Evolutionary conservation across 495 filamentous ascomycete genomes (phyloP).

Genomic region (Daldinia grandis): DNA sequence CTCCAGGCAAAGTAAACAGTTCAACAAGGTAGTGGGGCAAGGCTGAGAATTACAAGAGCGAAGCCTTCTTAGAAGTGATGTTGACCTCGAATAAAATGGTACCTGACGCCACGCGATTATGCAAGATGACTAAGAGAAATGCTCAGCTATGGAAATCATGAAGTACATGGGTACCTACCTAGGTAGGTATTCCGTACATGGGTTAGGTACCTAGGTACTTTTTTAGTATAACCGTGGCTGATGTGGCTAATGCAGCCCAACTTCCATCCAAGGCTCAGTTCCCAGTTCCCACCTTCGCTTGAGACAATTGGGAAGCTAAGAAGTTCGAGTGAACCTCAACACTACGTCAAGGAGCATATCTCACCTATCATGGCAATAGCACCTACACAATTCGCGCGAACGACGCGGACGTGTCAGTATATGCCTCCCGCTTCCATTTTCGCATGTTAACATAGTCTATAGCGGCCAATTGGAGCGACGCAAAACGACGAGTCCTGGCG

Average conservation of each 20-base stretch:
- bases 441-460: slow-evolving; percentile 33
- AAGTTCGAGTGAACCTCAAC: slow-evolving; percentile 39
- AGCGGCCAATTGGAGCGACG: slow-evolving; percentile 90
- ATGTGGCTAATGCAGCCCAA: slow-evolving; percentile 30
- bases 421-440: not conserved
- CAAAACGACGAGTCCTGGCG: slow-evolving; percentile 79
- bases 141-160: no score
- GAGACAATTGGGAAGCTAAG: slow-evolving; percentile 22
- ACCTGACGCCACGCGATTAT: slow-evolving; percentile 21
- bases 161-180: no score
- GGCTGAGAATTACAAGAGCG: slow-evolving; percentile 30
- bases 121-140: slow-evolving; percentile 22
- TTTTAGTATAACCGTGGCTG: not conserved
- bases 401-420: slow-evolving; percentile 86
- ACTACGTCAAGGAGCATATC: slow-evolving; percentile 34
- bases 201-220: not conserved
- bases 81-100: not conserved
- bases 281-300: slow-evolving; percentile 23
- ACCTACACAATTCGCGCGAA: slow-evolving; percentile 90
- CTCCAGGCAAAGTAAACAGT: slow-evolving; percentile 1
- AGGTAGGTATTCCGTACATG: no score
- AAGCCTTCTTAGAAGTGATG: slow-evolving; percentile 20
- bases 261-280: slow-evolving; percentile 6
- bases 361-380: slow-evolving; percentile 69
- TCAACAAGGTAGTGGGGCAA: slow-evolving; percentile 33